Percentiles rank a stretch among this genome's conserved stretches.
These are phyloP conservation scores for Leavenworthia alabamica DNA, from an alignment of 345 rosid genomes.

Conservation along the genomic window DNA sequence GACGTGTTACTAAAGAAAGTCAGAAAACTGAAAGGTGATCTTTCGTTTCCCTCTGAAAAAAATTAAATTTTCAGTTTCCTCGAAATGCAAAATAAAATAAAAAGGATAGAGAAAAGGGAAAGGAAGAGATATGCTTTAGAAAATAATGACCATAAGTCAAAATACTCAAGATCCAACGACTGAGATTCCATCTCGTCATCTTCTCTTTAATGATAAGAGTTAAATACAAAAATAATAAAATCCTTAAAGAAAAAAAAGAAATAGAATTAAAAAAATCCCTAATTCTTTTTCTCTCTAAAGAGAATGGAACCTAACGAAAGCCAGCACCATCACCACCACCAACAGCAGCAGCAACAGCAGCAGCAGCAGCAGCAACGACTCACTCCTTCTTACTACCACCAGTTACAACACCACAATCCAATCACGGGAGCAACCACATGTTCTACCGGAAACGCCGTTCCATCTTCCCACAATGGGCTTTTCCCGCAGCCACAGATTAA, in stretches of 20 bases:
- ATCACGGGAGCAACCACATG: slow-evolving; percentile 29
- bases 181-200: background rate
- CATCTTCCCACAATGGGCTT: slow-evolving; percentile 58
- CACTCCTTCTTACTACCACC: slow-evolving; percentile 38
- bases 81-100: background rate
- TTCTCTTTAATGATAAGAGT: background rate
- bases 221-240: slow-evolving; percentile 3
- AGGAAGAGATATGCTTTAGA: background rate
- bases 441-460: slow-evolving; percentile 24
- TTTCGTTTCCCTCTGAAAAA: slow-evolving; percentile 16
- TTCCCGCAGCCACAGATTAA: slow-evolving; percentile 36
- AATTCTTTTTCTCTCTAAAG: slow-evolving; percentile 29
- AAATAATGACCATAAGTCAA: background rate
- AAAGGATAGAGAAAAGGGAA: background rate
- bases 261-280: slow-evolving; percentile 20
- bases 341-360: slow-evolving; percentile 7
- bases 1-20: too few relatives aligned
- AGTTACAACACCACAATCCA: slow-evolving; percentile 21
- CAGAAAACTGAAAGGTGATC: too few relatives aligned
- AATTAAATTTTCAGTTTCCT: slow-evolving; percentile 11
- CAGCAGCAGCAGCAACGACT: slow-evolving; percentile 34
- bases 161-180: slow-evolving; percentile 15
- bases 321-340: slow-evolving; percentile 27
- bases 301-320: slow-evolving; percentile 65
- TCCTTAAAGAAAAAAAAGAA: background rate